Conservation (phyloP, 306 rosid species). For the Ormosia semicastrata region DNA sequence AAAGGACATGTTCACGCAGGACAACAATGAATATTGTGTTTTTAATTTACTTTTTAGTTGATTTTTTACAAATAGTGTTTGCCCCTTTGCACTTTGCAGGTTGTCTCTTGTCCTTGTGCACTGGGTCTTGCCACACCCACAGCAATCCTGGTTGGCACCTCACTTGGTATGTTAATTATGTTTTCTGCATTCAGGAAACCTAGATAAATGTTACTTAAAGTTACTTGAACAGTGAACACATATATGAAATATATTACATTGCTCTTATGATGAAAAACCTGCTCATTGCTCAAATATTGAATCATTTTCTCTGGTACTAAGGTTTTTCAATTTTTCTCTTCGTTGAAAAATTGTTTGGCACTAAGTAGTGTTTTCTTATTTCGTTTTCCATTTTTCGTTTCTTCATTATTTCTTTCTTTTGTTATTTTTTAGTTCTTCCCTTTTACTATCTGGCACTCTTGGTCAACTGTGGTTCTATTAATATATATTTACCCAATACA, state of each 20-base stretch:
- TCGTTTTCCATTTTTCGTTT: not conserved
- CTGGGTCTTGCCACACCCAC: constrained; percentile 99
- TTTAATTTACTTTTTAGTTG: constrained; percentile 2
- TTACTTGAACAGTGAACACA: constrained; percentile 5
- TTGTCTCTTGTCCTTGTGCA: constrained; percentile 98
- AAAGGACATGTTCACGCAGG: constrained; percentile 2
- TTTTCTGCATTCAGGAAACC: constrained; percentile 19
- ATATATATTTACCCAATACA: not conserved
- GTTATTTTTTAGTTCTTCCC: not conserved
- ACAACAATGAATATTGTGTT: constrained; percentile 4
- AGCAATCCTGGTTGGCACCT: constrained; percentile 96
- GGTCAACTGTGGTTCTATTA: not conserved
- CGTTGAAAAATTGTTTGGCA: constrained; percentile 1
- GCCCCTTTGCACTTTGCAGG: constrained; percentile 59
- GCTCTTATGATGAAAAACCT: not conserved
- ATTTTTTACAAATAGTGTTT: not conserved
- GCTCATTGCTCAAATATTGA: constrained; percentile 14
- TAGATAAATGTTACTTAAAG: not conserved
- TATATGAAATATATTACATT: not conserved
- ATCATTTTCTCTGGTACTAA: constrained; percentile 8
- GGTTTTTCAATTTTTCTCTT: not conserved
- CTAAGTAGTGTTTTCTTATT: not conserved
- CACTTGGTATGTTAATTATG: constrained; percentile 61
- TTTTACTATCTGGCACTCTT: not conserved
- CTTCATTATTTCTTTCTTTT: not conserved